Evolutionary conservation across 2,329 filamentous ascomycete species (phyloP), one percentile per base, ranked within the genome.

Genomic region (Pochonia chlamydosporia): DNA sequence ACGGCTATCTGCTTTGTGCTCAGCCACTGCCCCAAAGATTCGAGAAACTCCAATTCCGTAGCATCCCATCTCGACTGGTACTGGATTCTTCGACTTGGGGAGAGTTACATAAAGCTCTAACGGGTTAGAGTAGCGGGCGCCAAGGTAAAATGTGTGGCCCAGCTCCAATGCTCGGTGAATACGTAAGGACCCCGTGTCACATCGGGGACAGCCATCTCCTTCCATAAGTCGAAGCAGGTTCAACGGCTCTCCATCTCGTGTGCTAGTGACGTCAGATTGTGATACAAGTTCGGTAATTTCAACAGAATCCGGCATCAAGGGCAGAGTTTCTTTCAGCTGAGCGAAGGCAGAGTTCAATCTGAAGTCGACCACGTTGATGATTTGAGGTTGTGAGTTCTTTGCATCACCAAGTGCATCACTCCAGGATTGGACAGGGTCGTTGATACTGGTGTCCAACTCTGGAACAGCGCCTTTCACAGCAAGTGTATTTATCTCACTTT

Each of bases 11-110:
- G 82, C 76, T 9, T 89, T 72, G 33, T 85, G 78, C 53, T 92
- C 85, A 1, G 91, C 91, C 1, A 93, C 81, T 2, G 93, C 89
- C 8, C 85, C 90, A 51, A 99, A 84, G 57, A 99, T 83, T 39
- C 93, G 85, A 5, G 90, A 95, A 16, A 99, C 82, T 2, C 93
- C 93, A 51, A 99, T 95, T 1, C 93, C 93, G 61, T 96, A 89
- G 63, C 93, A 99, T 47, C 93, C 93, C 93, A 99, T 99, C 54
- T 95, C 82, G 59, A 96, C 76, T 0, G 82, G 74, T 0, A 81
- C 73, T 3, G 52, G 56, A 24, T 54, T 55, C 10, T 56, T 56
- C 18, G 60, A 20, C 52, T 35, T 54, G 51, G 11, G 66, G 60
- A 67, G 52, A 4, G 71, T 69, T 3, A 93, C 77, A 1, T 67